Conservation (phyloP, 805 yeast genomes). For the Wickerhamiella hasegawae region DNA sequence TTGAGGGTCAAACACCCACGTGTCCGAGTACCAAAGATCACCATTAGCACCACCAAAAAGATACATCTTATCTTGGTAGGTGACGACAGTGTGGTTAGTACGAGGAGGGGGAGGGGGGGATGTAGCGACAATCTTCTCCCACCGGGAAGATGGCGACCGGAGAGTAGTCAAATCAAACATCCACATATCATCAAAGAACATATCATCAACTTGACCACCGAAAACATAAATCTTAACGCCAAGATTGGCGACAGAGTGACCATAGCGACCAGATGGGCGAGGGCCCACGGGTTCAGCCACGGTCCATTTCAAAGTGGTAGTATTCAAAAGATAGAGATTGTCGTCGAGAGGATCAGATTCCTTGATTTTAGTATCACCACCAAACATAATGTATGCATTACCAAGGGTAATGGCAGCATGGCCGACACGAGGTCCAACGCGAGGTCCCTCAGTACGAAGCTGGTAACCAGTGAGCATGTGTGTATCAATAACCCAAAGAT, state of each 20-base stretch:
- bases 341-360: constrained; percentile 71
- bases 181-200: constrained; percentile 66
- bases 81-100: constrained; percentile 79
- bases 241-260: constrained; percentile 74
- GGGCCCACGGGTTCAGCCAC: constrained; percentile 57
- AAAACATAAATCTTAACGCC: constrained; percentile 55
- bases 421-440: constrained; percentile 78
- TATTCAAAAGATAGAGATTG: constrained; percentile 73
- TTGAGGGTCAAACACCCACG: constrained; percentile 66
- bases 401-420: constrained; percentile 87
- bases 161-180: constrained; percentile 77
- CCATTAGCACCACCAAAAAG: constrained; percentile 88
- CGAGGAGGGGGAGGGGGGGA: constrained; percentile 38
- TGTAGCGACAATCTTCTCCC: constrained; percentile 56
- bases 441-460: constrained; percentile 62
- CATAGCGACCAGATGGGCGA: constrained; percentile 85
- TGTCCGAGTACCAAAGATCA: constrained; percentile 49
- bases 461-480: constrained; percentile 31
- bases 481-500: constrained; percentile 77
- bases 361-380: constrained; percentile 77
- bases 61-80: constrained; percentile 63
- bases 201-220: constrained; percentile 89
- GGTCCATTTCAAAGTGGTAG: constrained; percentile 64
- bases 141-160: constrained; percentile 64
- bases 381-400: constrained; percentile 86